Percentiles rank a stretch among this genome's conserved stretches.
Conservation (phyloP, 176 grass and related monocot species). For the Phragmites australis region DNA sequence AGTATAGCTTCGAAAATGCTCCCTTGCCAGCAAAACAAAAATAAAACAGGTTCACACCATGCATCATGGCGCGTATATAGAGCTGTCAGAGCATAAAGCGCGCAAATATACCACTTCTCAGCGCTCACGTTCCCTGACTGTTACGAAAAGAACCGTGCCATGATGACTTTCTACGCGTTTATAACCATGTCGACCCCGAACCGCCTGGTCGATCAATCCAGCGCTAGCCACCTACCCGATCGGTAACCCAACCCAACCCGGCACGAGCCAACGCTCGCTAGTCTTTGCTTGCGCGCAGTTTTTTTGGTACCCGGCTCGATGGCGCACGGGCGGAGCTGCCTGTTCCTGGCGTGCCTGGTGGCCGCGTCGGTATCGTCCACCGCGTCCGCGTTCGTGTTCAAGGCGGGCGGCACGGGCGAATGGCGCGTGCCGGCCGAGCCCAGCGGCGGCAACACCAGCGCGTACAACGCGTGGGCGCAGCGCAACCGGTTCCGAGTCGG, state of each 20-base stretch:
- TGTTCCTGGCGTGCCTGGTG: conserved; percentile 48
- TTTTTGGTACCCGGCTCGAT: conserved; percentile 21
- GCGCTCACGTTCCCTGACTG: conserved; percentile 34
- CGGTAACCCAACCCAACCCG: background rate
- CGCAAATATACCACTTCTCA: conserved; percentile 25
- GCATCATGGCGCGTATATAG: conserved; percentile 29
- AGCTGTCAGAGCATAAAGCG: conserved; percentile 36
- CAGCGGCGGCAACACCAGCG: background rate
- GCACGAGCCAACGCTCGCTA: background rate
- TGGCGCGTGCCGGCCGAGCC: conserved; percentile 52
- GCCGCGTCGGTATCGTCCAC: conserved; percentile 39
- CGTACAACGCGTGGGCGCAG: conserved; percentile 80
- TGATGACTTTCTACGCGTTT: background rate
- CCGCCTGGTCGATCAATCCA: background rate
- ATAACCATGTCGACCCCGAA: background rate
- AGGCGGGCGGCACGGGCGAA: conserved; percentile 63
- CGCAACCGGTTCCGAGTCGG: conserved; percentile 74
- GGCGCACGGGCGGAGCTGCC: conserved; percentile 37
- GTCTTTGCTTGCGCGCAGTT: background rate
- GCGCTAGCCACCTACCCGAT: background rate
- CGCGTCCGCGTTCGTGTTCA: conserved; percentile 64
- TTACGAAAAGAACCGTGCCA: conserved; percentile 60
- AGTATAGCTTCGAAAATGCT: conserved; percentile 54
- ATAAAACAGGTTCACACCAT: conserved; percentile 5
- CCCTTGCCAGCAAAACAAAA: background rate